Evolutionary conservation across 164 flowering plant species (phyloP).

Genomic region (Platanus orientalis): DNA sequence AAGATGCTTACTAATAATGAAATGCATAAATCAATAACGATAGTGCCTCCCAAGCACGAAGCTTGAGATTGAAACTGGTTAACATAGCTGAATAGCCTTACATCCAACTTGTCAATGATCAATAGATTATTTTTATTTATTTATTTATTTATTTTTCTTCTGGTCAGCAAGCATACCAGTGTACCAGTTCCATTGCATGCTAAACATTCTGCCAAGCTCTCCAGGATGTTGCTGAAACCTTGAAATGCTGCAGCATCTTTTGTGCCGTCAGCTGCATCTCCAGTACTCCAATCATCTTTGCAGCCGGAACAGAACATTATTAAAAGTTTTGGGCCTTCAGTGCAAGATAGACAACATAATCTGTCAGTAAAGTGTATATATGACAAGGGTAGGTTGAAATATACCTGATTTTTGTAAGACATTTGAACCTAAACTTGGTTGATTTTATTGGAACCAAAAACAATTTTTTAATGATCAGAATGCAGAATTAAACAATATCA

Average conservation of each 20-base stretch:
- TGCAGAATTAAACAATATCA: too few relatives aligned
- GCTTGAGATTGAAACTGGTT: not conserved
- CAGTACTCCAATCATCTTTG: slow-evolving; percentile 28
- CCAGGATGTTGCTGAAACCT: slow-evolving; percentile 40
- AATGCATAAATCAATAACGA: not conserved
- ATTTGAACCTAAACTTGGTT: too few relatives aligned
- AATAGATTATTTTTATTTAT: too few relatives aligned
- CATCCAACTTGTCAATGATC: too few relatives aligned
- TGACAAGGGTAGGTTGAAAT: not conserved
- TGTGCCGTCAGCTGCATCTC: slow-evolving; percentile 16
- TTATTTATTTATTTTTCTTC: not conserved
- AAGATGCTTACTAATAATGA: too few relatives aligned
- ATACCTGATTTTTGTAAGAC: too few relatives aligned
- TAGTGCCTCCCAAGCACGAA: not conserved
- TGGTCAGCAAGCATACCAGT: slow-evolving; percentile 38
- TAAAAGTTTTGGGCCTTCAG: slow-evolving; percentile 66
- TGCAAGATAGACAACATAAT: slow-evolving; percentile 10
- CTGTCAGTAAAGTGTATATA: not conserved
- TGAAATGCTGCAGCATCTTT: slow-evolving; percentile 19
- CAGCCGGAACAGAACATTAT: slow-evolving; percentile 39
- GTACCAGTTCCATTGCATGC: slow-evolving; percentile 42
- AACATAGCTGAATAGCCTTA: not conserved
- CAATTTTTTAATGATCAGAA: too few relatives aligned
- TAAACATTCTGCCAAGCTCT: slow-evolving; percentile 76
- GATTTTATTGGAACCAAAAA: too few relatives aligned